phyloP scores from a whole-genome alignment of 768 basidiomycete genomes.

The Trametes elegans region DNA sequence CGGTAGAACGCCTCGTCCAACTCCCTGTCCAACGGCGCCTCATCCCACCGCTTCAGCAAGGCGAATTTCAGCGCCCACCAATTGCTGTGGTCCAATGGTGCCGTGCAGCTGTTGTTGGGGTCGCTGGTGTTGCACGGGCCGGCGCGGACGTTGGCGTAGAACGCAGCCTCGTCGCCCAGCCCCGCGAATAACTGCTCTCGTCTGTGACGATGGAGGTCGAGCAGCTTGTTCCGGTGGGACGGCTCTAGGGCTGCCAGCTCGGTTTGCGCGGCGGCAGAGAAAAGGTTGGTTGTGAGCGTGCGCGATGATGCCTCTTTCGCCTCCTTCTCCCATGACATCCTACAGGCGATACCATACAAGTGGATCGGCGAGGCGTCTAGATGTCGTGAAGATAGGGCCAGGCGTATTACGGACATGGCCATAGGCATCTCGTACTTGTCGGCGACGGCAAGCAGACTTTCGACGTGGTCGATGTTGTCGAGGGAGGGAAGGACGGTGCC shows the following conservation, averaged over 20 bases:
- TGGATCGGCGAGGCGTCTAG: constrained; percentile 36
- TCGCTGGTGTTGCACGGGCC: constrained; percentile 7
- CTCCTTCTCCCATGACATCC: constrained; percentile 46
- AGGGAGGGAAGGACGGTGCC: constrained; percentile 40
- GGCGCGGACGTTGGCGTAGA: constrained; percentile 29
- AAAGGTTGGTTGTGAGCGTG: constrained; percentile 41
- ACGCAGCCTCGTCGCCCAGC: constrained; percentile 36
- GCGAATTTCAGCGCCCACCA: constrained; percentile 23
- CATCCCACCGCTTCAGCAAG: constrained; percentile 13
- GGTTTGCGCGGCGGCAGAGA: constrained; percentile 32
- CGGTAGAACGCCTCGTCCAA: constrained; percentile 6
- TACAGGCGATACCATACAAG: constrained; percentile 44
- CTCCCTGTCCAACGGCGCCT: constrained; percentile 11
- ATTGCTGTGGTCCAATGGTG: constrained; percentile 11
- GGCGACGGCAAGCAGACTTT: constrained; percentile 39
- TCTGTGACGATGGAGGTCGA: constrained; percentile 41
- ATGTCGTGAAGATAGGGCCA: neutral
- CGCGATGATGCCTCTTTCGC: constrained; percentile 39
- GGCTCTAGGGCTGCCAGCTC: constrained; percentile 38
- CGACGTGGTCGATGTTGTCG: constrained; percentile 42
- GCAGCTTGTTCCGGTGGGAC: constrained; percentile 35
- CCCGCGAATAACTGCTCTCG: constrained; percentile 36
- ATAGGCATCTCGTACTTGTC: constrained; percentile 48
- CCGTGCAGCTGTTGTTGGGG: constrained; percentile 4
- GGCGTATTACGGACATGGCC: constrained; percentile 41